Base-by-base conservation (phyloP, 306 rosid species). In the Lathyrus sativus region DNA sequence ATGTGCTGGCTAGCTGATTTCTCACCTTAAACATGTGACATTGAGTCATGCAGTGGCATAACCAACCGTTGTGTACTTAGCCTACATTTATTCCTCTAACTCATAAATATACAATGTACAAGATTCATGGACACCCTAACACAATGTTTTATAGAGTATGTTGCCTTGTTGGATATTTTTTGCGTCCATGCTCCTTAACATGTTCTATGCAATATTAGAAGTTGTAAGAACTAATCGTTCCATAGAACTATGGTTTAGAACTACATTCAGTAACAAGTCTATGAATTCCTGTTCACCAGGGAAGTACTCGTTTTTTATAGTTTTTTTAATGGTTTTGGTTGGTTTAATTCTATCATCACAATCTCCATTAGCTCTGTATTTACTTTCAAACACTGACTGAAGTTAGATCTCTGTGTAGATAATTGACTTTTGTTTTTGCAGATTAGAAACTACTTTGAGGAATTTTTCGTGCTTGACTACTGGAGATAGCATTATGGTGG, bases 401-500 rank as follows among this genome's bases (percentile, higher is more conserved):
- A 35, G 19, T 12, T 53, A 67, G 75, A 61, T 72, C 51, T 50
- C 76, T 50, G 31, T 31, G 19, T 19, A 2, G 50, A 56, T 9
- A 17, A 63, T 53, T 62, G 65, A 60, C 71, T 65, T 8, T 67
- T 62, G 60, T 66, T 76, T 7, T 67, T 86, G 86, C 86, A 91
- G 96, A 81, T 76, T 90, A 49, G 99, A 93, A 89, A 90, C 97
- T 11, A 90, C 99, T 1, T 78, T 90, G 62, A 82, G 99, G 81
- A 93, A 90, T 80, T 93, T 90, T 80, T 93, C 98, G 39, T 93
- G 98, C 83, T 81, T 93, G 85, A 82, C 91, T 39, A 78, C 91
- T 62, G 98, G 97, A 68, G 98, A 90, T 78, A 93, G 98, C 84
- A 93, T 93, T 65, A 93, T 93, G 98, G 97, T 93, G 64, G 96